Evolutionary conservation across 2,329 filamentous ascomycete genomes (phyloP), one percentile per base, ranked within the genome.

Genomic region (Rhynchosporium agropyri): DNA sequence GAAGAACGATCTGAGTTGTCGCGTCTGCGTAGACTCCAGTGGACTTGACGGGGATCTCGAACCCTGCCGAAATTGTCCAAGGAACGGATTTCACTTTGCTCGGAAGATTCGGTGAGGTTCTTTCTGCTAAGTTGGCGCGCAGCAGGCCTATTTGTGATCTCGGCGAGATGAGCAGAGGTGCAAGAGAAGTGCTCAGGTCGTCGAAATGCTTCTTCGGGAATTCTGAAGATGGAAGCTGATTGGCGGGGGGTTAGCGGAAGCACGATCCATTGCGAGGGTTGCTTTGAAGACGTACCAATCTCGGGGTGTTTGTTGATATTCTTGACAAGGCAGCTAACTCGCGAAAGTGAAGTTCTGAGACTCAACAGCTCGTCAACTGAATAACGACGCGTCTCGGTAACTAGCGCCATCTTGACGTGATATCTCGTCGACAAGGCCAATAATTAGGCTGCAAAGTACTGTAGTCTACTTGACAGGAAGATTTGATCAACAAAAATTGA

Each of bases 11-110:
- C 71, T 43, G 70, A 73, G 54, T 66, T 71, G 29, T 72, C 65
- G 4, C 68, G 68, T 62, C 65, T 69, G 42, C 72, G 72, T 40
- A 74, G 64, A 46, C 69, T 66, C 74, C 74, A 75, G 33, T 68
- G 63, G 48, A 65, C 48, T n/a, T 65, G 65, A 53, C 45, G 65
- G 28, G 60, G 53, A 31, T 63, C 60, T 42, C 51, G 62, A 20
- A 58, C 62, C 42, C 50, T 60, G 43, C 64, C 53, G n/a, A 42
- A 31, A 6, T 63, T 58, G 42, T 56, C 33, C 15, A 53, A 50
- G 7, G 45, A 33, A 9, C 60, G 62, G 15, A 58, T 48, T 43
- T 67, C 69, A 59, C 60, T 65, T 40, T 65, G 67, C 40, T 64
- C 68, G 20, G 70, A 71, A 10, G 67, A 66, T 20, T 66, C 66